phyloP scores from a whole-genome alignment of 768 basidiomycete species.

The Pleurotus tuoliensis region DNA sequence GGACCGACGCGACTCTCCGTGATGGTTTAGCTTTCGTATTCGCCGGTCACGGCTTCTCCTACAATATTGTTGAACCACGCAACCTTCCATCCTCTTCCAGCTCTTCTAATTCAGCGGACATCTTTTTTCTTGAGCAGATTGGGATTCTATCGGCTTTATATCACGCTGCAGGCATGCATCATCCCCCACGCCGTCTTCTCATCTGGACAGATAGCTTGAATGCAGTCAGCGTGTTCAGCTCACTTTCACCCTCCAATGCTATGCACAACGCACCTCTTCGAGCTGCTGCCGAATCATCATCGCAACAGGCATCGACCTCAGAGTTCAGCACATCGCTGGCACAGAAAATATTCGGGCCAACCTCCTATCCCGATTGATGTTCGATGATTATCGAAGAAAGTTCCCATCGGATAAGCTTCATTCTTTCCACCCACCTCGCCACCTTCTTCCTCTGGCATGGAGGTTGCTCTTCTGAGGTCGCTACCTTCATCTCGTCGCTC shows the following conservation, averaged over 20 bases:
- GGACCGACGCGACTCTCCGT: constrained; percentile 18
- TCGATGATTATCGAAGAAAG: constrained; percentile 11
- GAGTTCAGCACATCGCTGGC: constrained; percentile 15
- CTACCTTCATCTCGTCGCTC: not conserved
- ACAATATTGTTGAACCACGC: constrained; percentile 3
- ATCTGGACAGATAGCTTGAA: constrained; percentile 14
- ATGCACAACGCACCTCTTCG: constrained; percentile 11
- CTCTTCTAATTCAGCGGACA: constrained; percentile 10
- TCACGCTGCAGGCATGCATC: constrained; percentile 2
- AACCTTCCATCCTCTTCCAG: not conserved
- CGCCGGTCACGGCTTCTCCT: constrained; percentile 12
- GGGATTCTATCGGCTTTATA: constrained; percentile 18
- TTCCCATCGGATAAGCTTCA: constrained; percentile 15
- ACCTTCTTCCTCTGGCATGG: constrained; percentile 16
- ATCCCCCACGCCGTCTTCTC: constrained; percentile 15
- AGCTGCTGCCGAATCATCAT: constrained; percentile 13
- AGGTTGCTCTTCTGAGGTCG: not conserved
- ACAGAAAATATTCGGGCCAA: constrained; percentile 14
- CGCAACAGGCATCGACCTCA: constrained; percentile 13
- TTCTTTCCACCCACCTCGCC: constrained; percentile 14
- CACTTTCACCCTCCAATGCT: constrained; percentile 1
- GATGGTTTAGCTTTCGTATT: constrained; percentile 12
- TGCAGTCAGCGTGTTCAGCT: constrained; percentile 15
- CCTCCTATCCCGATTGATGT: constrained; percentile 14
- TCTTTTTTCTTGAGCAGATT: constrained; percentile 22